phyloP scores from a whole-genome alignment of 192 early-diverging fungal genomes.

The Mortierella antarctica region DNA sequence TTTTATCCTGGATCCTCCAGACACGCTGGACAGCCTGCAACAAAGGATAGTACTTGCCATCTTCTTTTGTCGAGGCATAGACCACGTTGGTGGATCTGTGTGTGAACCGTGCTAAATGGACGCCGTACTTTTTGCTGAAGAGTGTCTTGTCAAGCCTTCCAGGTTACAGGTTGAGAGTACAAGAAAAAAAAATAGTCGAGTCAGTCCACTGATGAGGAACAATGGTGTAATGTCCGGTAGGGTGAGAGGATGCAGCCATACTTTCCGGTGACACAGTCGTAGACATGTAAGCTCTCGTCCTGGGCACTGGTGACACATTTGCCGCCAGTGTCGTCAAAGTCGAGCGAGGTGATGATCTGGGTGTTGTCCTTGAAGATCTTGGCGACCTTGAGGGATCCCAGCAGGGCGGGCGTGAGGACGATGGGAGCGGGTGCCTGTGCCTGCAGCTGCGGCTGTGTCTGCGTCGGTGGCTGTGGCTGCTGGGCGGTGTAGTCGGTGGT shows the following conservation, averaged over 20 bases:
- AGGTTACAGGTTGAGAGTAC: not conserved
- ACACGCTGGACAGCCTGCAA: not conserved
- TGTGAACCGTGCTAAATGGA: constrained; percentile 88
- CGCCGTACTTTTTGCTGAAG: constrained; percentile 97
- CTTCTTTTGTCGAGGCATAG: constrained; percentile 94
- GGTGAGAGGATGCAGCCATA: constrained; percentile 46
- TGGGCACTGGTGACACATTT: constrained; percentile 81
- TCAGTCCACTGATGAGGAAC: not conserved
- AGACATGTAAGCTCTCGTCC: constrained; percentile 91
- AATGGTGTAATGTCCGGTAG: not conserved
- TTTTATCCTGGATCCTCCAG: too few relatives aligned
- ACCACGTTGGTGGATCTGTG: constrained; percentile 82
- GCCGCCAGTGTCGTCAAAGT: constrained; percentile 82
- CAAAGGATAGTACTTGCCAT: constrained; percentile 61
- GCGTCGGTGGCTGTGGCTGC: constrained; percentile 1
- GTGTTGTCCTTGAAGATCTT: constrained; percentile 86
- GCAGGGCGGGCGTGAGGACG: constrained; percentile 45
- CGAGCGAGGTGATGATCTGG: constrained; percentile 78
- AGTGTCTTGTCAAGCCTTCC: constrained; percentile 74
- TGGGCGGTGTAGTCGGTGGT: constrained; percentile 4
- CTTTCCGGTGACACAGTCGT: constrained; percentile 84
- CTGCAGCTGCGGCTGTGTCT: not conserved
- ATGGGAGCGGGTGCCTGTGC: constrained; percentile 34
- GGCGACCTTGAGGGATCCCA: constrained; percentile 58
- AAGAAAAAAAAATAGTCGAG: not conserved